A percentile compares a stretch with the other conserved stretches of the same genome.
phyloP scores from a whole-genome alignment of 257 asterid species.

The Ehretia macrophylla region DNA sequence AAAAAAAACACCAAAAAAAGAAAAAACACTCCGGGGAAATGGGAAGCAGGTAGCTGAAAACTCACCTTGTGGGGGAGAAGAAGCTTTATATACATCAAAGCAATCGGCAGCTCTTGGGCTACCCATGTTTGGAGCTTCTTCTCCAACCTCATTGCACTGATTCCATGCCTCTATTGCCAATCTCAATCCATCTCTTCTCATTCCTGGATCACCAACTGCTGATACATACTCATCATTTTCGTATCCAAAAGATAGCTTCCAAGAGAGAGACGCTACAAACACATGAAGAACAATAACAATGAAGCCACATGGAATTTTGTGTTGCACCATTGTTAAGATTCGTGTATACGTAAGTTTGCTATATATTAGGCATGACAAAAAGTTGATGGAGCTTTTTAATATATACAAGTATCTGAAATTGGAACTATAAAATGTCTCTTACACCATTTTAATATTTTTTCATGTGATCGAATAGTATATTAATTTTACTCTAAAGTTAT shows the following conservation, averaged over 20 bases:
- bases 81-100: slow-evolving; percentile 53
- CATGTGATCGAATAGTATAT: too few relatives aligned
- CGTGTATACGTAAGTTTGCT: not conserved
- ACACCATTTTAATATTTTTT: too few relatives aligned
- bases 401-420: too few relatives aligned
- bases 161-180: slow-evolving; percentile 91
- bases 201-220: slow-evolving; percentile 79
- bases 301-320: not conserved
- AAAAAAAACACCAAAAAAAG: too few relatives aligned
- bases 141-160: slow-evolving; percentile 87
- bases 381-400: too few relatives aligned
- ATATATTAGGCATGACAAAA: not conserved
- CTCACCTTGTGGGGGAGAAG: slow-evolving; percentile 38
- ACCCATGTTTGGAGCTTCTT: slow-evolving; percentile 80
- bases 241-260: slow-evolving; percentile 11
- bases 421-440: too few relatives aligned
- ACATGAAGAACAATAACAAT: slow-evolving; percentile 11
- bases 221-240: slow-evolving; percentile 34
- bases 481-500: too few relatives aligned
- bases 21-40: too few relatives aligned
- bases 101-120: slow-evolving; percentile 88
- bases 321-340: slow-evolving; percentile 14
- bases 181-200: slow-evolving; percentile 64
- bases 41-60: too few relatives aligned
- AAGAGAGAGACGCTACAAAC: slow-evolving; percentile 16